phyloP scores from a whole-genome alignment of 305 asterid genomes.

The Plantago lanceolata region DNA sequence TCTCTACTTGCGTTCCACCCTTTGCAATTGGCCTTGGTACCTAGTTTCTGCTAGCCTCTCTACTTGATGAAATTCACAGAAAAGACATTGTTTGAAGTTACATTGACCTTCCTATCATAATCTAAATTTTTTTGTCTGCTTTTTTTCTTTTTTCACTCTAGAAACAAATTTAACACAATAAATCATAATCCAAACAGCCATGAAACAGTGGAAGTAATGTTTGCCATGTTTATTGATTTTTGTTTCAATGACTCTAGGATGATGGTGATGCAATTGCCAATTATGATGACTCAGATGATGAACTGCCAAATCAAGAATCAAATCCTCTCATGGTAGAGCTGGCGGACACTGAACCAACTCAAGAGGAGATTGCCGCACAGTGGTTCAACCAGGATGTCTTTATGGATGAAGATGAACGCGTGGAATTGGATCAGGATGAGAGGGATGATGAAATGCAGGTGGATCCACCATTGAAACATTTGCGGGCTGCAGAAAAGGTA shows the following conservation, averaged over 20 bases:
- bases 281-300: slow-evolving; percentile 67
- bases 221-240: neutral
- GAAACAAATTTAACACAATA: too few species aligned
- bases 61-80: too few species aligned
- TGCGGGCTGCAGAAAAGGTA: slow-evolving; percentile 25
- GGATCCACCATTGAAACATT: slow-evolving; percentile 29
- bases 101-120: too few species aligned
- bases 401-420: slow-evolving; percentile 54
- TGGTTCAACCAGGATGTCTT: slow-evolving; percentile 97
- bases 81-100: too few species aligned
- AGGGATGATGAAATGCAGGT: slow-evolving; percentile 75
- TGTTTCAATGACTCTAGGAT: slow-evolving; percentile 35
- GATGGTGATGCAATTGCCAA: slow-evolving; percentile 38
- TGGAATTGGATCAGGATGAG: slow-evolving; percentile 40
- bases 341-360: slow-evolving; percentile 51
- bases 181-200: too few species aligned
- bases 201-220: neutral
- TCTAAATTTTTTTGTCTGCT: too few species aligned
- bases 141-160: too few species aligned
- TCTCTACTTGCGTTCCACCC: too few species aligned
- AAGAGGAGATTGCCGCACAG: slow-evolving; percentile 70
- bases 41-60: too few species aligned
- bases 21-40: too few species aligned
- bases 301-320: slow-evolving; percentile 41
- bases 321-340: slow-evolving; percentile 86